Base-by-base conservation (phyloP, 2,329 filamentous ascomycete species). In the Arthrocladium fulminans region DNA sequence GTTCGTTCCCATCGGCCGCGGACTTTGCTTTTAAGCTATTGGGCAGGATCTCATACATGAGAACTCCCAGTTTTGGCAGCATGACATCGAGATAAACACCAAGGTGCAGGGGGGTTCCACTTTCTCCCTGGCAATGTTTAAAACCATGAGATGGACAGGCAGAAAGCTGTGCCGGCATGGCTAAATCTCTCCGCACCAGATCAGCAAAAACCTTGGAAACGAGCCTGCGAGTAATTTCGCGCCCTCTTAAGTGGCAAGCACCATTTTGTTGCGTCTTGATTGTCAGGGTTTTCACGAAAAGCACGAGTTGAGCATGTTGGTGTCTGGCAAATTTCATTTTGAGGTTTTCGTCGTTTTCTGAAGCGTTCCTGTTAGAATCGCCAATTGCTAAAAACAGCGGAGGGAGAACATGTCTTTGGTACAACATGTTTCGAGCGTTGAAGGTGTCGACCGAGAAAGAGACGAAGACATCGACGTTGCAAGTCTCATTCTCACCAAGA, bases 351-450 rank as follows among this genome's bases (percentile, higher is more conserved):
- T 35, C 13, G 17, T 35, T n/a, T 35, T 35, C 13, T 22, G 19
- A 19, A 40, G 37, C 37, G 37, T 40, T 40, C 37, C 23, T 15
- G 37, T 40, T 40, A 10, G 3, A 40, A 7, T 22, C 17, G 8
- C n/a, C n/a, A 20, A 19, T 22, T 20, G 23, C 17, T 35, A 9
- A 8, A 15, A 15, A 35, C 7, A 15, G n/a, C 9, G 4, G 37
- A 22, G 17, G 17, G 3, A n/a, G 23, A 40, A 19, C 8, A 75
- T 76, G 73, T 75, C 73, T 58, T 63, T 76, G 45, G 65, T 73
- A 50, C 73, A 75, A 59, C 73, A 74, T 60, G 72, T 75, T 48
- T 70, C 70, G 41, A 64, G 66, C 45, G 65, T 72, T 57, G 72
- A 75, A 58, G 73, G 73, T 53, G 63, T 63, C 40, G 73, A 75